Conservation (phyloP, 148 eudicot genomes). For the Salicornia ramosissima region DNA sequence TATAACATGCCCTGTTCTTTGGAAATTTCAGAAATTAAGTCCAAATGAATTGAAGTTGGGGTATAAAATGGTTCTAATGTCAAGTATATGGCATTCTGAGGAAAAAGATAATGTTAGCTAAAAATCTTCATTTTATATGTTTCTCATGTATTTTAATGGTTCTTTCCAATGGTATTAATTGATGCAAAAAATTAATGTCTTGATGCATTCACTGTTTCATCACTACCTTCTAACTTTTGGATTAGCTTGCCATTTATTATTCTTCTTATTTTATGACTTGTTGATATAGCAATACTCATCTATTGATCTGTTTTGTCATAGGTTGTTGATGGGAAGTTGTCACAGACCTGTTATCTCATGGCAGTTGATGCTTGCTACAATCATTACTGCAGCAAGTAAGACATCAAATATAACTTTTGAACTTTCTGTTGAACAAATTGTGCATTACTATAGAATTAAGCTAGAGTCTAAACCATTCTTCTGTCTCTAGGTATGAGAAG, state of each 20-base stretch:
- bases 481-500: constrained; percentile 66
- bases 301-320: constrained; percentile 23
- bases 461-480: neutral
- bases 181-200: neutral
- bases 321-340: constrained; percentile 99
- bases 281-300: neutral
- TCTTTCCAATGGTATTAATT: neutral
- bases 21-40: neutral
- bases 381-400: constrained; percentile 66
- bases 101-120: neutral
- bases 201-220: neutral
- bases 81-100: neutral
- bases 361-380: constrained; percentile 96
- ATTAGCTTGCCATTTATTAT: neutral
- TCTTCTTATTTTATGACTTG: neutral
- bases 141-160: neutral
- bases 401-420: neutral
- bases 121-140: neutral
- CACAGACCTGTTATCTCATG: constrained; percentile 97
- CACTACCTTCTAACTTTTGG: neutral
- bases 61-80: neutral
- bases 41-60: neutral
- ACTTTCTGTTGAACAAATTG: neutral
- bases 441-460: neutral
- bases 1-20: too few relatives aligned